Evolutionary conservation across 2,329 filamentous ascomycete genomes (phyloP), one percentile per base, ranked within the genome.

Genomic region (Botrytis fabae): DNA sequence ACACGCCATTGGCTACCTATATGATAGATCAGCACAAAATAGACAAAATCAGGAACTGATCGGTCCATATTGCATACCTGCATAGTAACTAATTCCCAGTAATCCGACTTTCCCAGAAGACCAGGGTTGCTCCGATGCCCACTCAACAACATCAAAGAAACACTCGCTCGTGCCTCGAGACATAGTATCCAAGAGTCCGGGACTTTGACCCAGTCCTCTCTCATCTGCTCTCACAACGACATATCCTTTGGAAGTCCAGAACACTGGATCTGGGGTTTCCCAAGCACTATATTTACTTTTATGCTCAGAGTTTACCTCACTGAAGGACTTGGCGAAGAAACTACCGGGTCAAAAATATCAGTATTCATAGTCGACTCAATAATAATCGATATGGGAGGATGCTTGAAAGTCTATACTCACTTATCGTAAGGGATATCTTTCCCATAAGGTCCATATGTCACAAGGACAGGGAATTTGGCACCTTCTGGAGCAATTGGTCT

Each of bases 401-500:
- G 0, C 25, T 60, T 59, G 40, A 40, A 8, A n/a, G 32, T 5
- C 18, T n/a, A 5, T 71, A 70, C 81, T 76, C 77, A 85, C 83
- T 85, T 83, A 73, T 84, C 82, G 79, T 93, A 93, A 32, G 85
- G 87, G 51, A 92, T 91, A 76, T 93, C 91, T 77, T 93, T 93
- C 63, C 91, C 91, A 75, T 93, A 93, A 0, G 91, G 91, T 0
- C 91, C 91, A 75, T 93, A 93, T 0, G 91, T 93, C 2, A 91
- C 87, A 14, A 93, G 80, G 0, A 92, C 90, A 0, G 91, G 91
- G 35, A 85, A 85, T 60, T 75, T 79, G 16, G 71, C 71, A 74
- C 80, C 83, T 35, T 42, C 65, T 1, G 74, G 61, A 12, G 73
- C 75, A 64, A 85, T 86, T 1, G 85, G 85, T 2, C 85, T 81